Percentiles rank a stretch among this genome's conserved stretches.
These are phyloP conservation scores for Teratosphaeria pseudoeucalypti DNA, from an alignment of 2,329 filamentous ascomycete species.

Conservation along the genomic window DNA sequence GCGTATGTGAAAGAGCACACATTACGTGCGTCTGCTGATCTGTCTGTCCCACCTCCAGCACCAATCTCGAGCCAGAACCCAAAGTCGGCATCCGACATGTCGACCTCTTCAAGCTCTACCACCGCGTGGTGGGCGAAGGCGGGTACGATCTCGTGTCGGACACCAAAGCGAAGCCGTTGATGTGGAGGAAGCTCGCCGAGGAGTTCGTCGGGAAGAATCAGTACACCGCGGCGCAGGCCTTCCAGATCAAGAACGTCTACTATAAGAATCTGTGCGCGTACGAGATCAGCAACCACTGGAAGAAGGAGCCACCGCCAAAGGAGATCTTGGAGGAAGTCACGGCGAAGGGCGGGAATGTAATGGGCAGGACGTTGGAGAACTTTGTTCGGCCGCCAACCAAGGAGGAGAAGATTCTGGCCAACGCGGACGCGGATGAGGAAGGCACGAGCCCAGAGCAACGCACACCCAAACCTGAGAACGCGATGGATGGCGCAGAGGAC, in stretches of 20 bases:
- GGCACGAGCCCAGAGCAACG: conserved; percentile 39
- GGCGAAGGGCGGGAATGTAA: conserved; percentile 70
- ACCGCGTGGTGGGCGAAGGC: conserved; percentile 62
- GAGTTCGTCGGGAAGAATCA: conserved; percentile 64
- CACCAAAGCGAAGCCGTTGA: conserved; percentile 64
- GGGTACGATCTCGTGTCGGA: conserved; percentile 71
- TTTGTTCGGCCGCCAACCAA: conserved; percentile 45
- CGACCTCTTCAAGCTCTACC: conserved; percentile 69
- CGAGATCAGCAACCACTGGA: conserved; percentile 69
- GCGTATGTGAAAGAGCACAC: neutral
- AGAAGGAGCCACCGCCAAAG: conserved; percentile 72
- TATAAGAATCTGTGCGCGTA: conserved; percentile 79
- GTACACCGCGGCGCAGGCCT: conserved; percentile 74
- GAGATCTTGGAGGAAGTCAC: conserved; percentile 74
- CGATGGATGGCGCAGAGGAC: conserved; percentile 38
- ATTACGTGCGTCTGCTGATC: conserved; percentile 10
- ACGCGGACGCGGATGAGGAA: conserved; percentile 39
- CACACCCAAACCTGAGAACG: conserved; percentile 42
- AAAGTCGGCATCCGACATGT: conserved; percentile 68
- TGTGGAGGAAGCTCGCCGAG: conserved; percentile 70
- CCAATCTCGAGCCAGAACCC: conserved; percentile 66
- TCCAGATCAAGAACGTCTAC: conserved; percentile 76
- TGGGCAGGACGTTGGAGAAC: conserved; percentile 69
- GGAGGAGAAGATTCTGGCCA: conserved; percentile 36
- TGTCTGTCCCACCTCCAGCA: conserved; percentile 33